Evolutionary conservation across 1,139 yeast genomes (phyloP).

Genomic region (Zygosaccharomyces sapae): DNA sequence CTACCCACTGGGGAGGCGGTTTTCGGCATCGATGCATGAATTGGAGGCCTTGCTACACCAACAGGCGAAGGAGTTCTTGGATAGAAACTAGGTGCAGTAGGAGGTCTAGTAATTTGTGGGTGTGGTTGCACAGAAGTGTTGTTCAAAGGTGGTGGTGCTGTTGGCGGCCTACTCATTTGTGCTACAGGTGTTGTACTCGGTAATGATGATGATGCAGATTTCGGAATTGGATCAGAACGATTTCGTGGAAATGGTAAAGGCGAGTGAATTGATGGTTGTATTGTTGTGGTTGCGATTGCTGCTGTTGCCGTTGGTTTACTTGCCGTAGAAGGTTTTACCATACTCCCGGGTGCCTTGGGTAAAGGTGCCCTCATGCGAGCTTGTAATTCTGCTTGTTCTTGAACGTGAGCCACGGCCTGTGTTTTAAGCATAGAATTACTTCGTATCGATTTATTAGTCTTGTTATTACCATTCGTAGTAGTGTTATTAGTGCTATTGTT

Average conservation of each 20-base stretch:
- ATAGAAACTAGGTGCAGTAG: not conserved
- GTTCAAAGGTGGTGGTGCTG: slow-evolving; percentile 6
- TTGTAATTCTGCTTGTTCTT: slow-evolving; percentile 1
- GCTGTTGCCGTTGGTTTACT: not conserved
- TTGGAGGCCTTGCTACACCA: not conserved
- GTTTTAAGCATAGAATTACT: slow-evolving; percentile 1
- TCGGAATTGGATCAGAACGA: not conserved
- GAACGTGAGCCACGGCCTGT: not conserved
- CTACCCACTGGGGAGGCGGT: not conserved
- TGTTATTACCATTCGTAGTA: not conserved
- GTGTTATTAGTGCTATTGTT: slow-evolving; percentile 2
- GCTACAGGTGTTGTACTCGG: slow-evolving; percentile 1
- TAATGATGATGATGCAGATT: not conserved
- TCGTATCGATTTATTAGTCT: slow-evolving; percentile 1
- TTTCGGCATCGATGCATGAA: not conserved
- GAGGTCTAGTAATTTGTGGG: not conserved
- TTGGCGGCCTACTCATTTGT: not conserved
- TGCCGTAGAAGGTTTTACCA: not conserved
- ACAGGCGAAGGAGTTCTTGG: not conserved
- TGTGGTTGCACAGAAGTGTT: slow-evolving; percentile 6
- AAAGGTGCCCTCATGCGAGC: not conserved
- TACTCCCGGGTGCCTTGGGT: not conserved
- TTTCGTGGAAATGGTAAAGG: too few relatives aligned
- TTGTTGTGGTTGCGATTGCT: not conserved
- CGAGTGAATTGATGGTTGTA: too few relatives aligned